Evolutionary conservation across 1,139 yeast species (phyloP), one percentile per base, ranked within the genome.

Genomic region (Sugiyamaella castrensis): DNA sequence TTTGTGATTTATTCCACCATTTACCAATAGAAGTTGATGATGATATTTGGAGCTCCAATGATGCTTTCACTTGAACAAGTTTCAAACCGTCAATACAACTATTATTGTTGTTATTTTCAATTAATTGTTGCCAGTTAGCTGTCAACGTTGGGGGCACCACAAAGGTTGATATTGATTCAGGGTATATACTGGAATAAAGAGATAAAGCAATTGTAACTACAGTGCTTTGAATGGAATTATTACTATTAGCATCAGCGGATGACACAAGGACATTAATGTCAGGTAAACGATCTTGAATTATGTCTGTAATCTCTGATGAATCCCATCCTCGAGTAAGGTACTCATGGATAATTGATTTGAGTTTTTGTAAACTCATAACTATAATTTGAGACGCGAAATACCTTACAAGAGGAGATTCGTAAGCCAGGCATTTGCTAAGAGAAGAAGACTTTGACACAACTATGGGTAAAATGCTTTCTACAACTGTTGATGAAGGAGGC

Each of bases 301-400:
- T 56, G 12, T 71, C 74, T 11, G 68, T 57, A 6, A 79, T 50
- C 15, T 75, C 68, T 5, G 67, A 59, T 0, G 66, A 56, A 24
- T 63, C 63, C 77, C 79, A 76, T 2, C 68, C 68, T 44, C 75
- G 69, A 5, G 62, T 51, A 1, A 71, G 70, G 38, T 77, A 74
- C 1, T 77, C 50, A 0, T 60, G 52, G 9, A 72, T 50, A 1
- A 83, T 63, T 1, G 56, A 51, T 8, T 72, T 62, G 15, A 84
- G 70, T 59, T 84, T 85, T 43, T 73, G 70, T 51, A 89, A 69
- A 1, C 79, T 71, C 41, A 77, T 73, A 33, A 77, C 67, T 8
- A 88, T 64, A 28, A 87, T 59, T 59, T 86, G 91, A 28, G 81
- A 70, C 0, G 83, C 76, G 40, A 86, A 71, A 58, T 86, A 95